These are phyloP conservation scores for Apiotrichum sp. DNA, from an alignment of 1,284 basidiomycete genomes.

Conservation along the genomic window DNA sequence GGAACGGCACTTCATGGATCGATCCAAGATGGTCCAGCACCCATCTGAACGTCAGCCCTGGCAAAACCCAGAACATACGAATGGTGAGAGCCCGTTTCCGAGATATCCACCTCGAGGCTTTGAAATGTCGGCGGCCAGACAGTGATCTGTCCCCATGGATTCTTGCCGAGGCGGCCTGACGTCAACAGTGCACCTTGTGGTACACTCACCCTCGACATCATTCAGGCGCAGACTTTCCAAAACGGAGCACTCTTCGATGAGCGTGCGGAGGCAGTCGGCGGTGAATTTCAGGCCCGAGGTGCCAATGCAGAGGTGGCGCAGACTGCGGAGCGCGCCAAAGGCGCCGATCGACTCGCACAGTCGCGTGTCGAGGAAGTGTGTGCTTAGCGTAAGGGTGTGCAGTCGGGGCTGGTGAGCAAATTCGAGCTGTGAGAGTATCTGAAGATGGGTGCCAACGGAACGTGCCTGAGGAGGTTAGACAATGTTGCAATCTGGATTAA, in stretches of 20 bases:
- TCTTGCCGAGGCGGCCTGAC: constrained; percentile 28
- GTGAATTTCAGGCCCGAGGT: constrained; percentile 28
- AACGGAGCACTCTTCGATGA: constrained; percentile 19
- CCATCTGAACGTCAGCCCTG: constrained; percentile 17
- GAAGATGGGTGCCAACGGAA: constrained; percentile 19
- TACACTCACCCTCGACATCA: constrained; percentile 24
- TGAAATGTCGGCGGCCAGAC: constrained; percentile 20
- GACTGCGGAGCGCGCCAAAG: constrained; percentile 20
- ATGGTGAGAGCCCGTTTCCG: constrained; percentile 22
- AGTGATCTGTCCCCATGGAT: constrained; percentile 25
- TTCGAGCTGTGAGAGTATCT: constrained; percentile 12
- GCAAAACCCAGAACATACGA: constrained; percentile 14
- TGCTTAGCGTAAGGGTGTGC: constrained; percentile 20
- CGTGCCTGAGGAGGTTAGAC: constrained; percentile 13
- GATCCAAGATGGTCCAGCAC: constrained; percentile 27
- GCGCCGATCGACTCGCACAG: constrained; percentile 18
- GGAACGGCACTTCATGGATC: constrained; percentile 19
- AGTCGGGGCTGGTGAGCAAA: constrained; percentile 1
- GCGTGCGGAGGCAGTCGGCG: constrained; percentile 19
- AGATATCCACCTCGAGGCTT: constrained; percentile 20
- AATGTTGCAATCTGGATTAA: background rate
- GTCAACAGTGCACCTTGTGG: background rate
- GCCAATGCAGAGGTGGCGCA: constrained; percentile 21
- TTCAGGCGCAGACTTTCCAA: constrained; percentile 20
- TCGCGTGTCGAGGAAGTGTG: constrained; percentile 25